These are phyloP conservation scores for Podosphaera xanthii DNA, from an alignment of 2,329 filamentous ascomycete genomes.

Conservation along the genomic window DNA sequence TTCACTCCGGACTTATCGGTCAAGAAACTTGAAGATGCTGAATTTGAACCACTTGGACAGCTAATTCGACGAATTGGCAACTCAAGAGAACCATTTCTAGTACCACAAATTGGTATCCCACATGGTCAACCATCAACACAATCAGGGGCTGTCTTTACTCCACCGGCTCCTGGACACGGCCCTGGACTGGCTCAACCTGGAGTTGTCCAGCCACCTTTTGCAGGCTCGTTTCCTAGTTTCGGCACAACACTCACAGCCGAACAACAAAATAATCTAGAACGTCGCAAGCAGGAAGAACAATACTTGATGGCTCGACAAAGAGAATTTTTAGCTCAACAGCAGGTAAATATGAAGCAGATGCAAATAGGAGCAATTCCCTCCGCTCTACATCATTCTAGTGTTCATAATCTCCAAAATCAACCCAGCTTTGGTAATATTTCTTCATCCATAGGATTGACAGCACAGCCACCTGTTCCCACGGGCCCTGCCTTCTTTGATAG, in stretches of 20 bases:
- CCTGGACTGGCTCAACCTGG: constrained; percentile 26
- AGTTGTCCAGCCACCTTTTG: constrained; percentile 65
- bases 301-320: constrained; percentile 91
- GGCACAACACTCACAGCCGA: constrained; percentile 90
- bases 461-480: constrained; percentile 25
- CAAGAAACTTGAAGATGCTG: constrained; percentile 77
- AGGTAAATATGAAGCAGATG: constrained; percentile 52
- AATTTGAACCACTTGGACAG: constrained; percentile 88
- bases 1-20: constrained; percentile 88
- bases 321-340: constrained; percentile 74
- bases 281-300: constrained; percentile 93
- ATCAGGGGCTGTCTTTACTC: constrained; percentile 15
- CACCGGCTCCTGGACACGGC: constrained; percentile 17
- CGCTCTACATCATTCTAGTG: constrained; percentile 72
- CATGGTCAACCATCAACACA: constrained; percentile 49
- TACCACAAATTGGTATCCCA: constrained; percentile 86
- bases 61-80: constrained; percentile 91
- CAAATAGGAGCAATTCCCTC: constrained; percentile 29
- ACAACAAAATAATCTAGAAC: constrained; percentile 91
- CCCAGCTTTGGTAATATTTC: constrained; percentile 89
- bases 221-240: constrained; percentile 85
- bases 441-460: constrained; percentile 45
- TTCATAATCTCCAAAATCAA: constrained; percentile 88
- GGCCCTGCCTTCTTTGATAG: constrained; percentile 49
- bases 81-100: constrained; percentile 88